Percentiles rank a stretch among this genome's conserved stretches.
These are phyloP conservation scores for Rhizophagus sp. DNA, from an alignment of 192 early-diverging fungal genomes.

Conservation along the genomic window DNA sequence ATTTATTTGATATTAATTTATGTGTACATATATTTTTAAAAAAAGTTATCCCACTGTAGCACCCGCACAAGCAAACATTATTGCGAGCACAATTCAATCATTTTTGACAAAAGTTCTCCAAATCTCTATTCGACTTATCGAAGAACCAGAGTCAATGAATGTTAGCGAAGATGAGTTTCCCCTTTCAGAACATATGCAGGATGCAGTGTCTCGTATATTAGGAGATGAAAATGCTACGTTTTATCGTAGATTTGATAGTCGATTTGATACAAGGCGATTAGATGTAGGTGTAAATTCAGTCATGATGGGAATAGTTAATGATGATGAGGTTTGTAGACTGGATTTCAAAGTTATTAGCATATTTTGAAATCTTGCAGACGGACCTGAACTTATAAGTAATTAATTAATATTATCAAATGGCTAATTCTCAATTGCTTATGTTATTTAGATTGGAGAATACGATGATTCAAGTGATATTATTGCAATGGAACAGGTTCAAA, in stretches of 20 bases:
- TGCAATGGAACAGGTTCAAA: slow-evolving; percentile 25
- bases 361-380: neutral
- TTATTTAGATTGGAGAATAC: slow-evolving; percentile 27
- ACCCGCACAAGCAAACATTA: neutral
- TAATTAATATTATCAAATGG: neutral
- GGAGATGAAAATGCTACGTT: slow-evolving; percentile 32
- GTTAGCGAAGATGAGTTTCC: slow-evolving; percentile 27
- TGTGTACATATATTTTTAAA: neutral
- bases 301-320: slow-evolving; percentile 22
- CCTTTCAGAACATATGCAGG: slow-evolving; percentile 29
- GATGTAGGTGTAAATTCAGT: slow-evolving; percentile 22
- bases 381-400: neutral
- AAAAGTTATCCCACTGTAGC: slow-evolving; percentile 24
- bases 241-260: slow-evolving; percentile 34
- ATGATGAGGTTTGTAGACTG: slow-evolving; percentile 16
- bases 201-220: slow-evolving; percentile 27
- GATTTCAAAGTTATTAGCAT: neutral
- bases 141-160: slow-evolving; percentile 20
- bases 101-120: slow-evolving; percentile 30
- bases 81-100: slow-evolving; percentile 16
- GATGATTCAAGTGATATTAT: slow-evolving; percentile 32
- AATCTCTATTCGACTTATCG: slow-evolving; percentile 29
- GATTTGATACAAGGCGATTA: slow-evolving; percentile 27
- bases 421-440: neutral
- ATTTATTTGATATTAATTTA: neutral